A percentile compares a stretch with the other conserved stretches of the same genome.
These are phyloP conservation scores for Aspergillus bombycis DNA, from an alignment of 2,329 filamentous ascomycete species.

Conservation along the genomic window DNA sequence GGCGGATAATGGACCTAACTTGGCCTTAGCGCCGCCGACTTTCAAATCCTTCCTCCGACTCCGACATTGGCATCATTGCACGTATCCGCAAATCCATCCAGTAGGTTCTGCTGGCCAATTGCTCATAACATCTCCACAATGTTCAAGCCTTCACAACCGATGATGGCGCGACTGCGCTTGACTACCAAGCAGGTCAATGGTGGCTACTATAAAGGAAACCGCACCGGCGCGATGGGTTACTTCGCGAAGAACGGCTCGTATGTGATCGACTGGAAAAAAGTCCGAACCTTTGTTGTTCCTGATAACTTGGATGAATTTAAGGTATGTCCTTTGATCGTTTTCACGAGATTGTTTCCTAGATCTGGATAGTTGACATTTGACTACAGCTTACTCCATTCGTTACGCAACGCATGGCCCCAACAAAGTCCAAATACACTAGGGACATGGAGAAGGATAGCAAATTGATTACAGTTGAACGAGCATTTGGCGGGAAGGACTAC, in stretches of 20 bases:
- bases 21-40: conserved; percentile 28
- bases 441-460: conserved; percentile 33
- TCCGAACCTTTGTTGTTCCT: conserved; percentile 87
- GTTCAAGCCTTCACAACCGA: conserved; percentile 51
- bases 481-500: conserved; percentile 40
- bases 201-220: conserved; percentile 96
- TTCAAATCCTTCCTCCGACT: conserved; percentile 30
- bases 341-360: background rate
- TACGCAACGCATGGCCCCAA: conserved; percentile 45
- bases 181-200: conserved; percentile 92
- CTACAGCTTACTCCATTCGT: conserved; percentile 50
- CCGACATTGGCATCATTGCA: conserved; percentile 4
- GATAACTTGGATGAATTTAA: conserved; percentile 69
- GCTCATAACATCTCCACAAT: conserved; percentile 29
- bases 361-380: background rate
- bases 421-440: conserved; percentile 37
- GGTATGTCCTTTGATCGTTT: conserved; percentile 53
- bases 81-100: conserved; percentile 3
- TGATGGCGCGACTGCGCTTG: conserved; percentile 75
- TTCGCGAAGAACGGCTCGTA: conserved; percentile 68
- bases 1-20: conserved; percentile 29
- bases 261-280: conserved; percentile 80
- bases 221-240: conserved; percentile 84
- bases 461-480: conserved; percentile 31
- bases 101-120: background rate